Base-by-base conservation (phyloP, 2,329 filamentous ascomycete species). In the Alternaria consortialis region DNA sequence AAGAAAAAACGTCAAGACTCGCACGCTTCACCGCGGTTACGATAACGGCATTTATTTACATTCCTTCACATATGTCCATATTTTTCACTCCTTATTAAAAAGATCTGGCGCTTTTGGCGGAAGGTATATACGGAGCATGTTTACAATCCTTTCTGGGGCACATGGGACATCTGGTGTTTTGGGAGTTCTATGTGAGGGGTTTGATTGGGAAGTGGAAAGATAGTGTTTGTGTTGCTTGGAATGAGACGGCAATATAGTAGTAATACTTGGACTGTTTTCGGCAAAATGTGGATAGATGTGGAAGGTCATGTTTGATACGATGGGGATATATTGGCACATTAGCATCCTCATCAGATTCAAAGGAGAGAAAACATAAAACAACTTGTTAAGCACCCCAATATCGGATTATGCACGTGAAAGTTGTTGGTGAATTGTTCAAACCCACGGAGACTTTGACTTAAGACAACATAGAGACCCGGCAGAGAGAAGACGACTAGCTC, bases 1-100 rank as follows among this genome's bases (percentile, higher is more conserved):
- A 29, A 8, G 27, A 29, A 32, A 43, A 48, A 17, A 36, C 48
- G 46, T 20, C 58, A 54, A 25, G 36, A 48, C 13, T 56, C 44
- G 37, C 20, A 44, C 51, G 43, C 53, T 31, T 50, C 53, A 48
- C 20, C 43, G 25, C 43, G 23, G 31, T 56, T 23, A 68, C 63
- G 63, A 68, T 66, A 60, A 69, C 65, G 65, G 68, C 66, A 71
- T 20, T 20, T 46, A 36, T 15, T 23, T 20, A 36, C 44, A 29
- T 5, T 11, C n/a, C 60, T 69, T 69, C 62, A 58, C 55, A 66
- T 12, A 37, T 71, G 68, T 70, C 56, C 61, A 71, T 63, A 62
- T 66, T 63, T 60, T 60, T 56, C 67, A 68, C 68, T 58, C 67
- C 64, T 48, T 56, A 36, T 36, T 13, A 50, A 50, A 50, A 50